phyloP scores from a whole-genome alignment of 345 rosid species.

The Sonneratia alba region DNA sequence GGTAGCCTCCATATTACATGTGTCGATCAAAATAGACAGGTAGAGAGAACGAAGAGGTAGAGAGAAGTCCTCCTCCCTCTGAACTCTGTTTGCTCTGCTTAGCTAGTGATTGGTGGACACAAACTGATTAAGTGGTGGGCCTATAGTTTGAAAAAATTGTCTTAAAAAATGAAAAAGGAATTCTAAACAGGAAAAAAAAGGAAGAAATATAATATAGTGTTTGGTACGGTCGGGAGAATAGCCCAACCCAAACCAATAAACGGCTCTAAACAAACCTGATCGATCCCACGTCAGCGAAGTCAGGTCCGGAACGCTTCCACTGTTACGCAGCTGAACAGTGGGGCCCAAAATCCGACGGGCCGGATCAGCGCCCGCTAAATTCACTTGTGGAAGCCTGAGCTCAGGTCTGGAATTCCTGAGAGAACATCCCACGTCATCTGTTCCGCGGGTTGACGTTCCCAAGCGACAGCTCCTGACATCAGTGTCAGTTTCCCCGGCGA shows the following conservation, averaged over 20 bases:
- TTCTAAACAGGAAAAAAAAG: too few relatives aligned
- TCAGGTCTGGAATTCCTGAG: neutral
- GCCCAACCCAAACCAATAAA: neutral
- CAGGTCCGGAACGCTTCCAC: neutral
- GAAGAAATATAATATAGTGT: too few relatives aligned
- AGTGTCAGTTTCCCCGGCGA: neutral
- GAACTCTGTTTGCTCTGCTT: neutral
- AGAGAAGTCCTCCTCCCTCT: neutral
- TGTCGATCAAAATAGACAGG: too few relatives aligned
- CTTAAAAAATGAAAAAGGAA: too few relatives aligned
- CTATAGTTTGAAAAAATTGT: too few relatives aligned
- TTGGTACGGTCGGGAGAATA: too few relatives aligned
- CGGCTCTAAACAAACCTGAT: neutral
- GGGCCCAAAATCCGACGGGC: neutral
- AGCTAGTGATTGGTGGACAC: neutral
- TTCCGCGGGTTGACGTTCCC: neutral
- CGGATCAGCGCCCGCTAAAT: neutral
- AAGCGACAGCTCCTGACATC: neutral
- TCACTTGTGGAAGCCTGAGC: neutral
- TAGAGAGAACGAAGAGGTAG: neutral
- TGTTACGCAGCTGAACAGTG: neutral
- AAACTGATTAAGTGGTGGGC: too few relatives aligned
- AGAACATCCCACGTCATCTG: too few relatives aligned
- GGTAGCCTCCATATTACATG: slow-evolving; percentile 10
- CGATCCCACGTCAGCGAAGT: neutral